These are phyloP conservation scores for Mortierella sp. DNA, from an alignment of 371 early-diverging fungal species.

Conservation along the genomic window DNA sequence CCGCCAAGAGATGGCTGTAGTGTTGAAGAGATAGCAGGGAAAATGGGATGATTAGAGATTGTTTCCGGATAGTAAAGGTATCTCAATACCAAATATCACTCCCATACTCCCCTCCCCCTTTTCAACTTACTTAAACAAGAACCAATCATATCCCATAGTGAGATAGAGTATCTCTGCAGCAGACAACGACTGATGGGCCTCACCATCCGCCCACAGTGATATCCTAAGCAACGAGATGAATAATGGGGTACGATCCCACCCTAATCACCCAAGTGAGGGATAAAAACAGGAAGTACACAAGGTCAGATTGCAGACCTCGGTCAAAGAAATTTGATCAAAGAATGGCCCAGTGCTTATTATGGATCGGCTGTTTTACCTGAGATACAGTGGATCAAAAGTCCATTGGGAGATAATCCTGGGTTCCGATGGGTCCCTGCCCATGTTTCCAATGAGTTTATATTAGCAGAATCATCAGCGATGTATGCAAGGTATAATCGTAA, in stretches of 20 bases:
- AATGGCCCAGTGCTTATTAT: neutral
- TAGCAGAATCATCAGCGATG: conserved; percentile 39
- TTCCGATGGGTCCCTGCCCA: neutral
- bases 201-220: conserved; percentile 52
- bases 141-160: conserved; percentile 54
- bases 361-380: conserved; percentile 25
- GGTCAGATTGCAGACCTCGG: neutral
- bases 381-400: conserved; percentile 47
- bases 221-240: conserved; percentile 50
- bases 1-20: conserved; percentile 40
- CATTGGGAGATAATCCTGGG: conserved; percentile 16
- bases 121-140: conserved; percentile 42
- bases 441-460: neutral
- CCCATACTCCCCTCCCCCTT: too few relatives aligned
- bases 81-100: too few relatives aligned
- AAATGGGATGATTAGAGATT: neutral
- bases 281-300: too few relatives aligned
- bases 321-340: neutral
- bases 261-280: conserved; percentile 12
- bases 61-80: neutral
- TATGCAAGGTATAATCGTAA: conserved; percentile 47
- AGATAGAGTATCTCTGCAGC: conserved; percentile 50
- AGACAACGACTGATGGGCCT: conserved; percentile 43
- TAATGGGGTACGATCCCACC: conserved; percentile 52
- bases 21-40: neutral